These are phyloP conservation scores for Amorphotheca resinae DNA, from an alignment of 495 filamentous ascomycete species.

Conservation along the genomic window DNA sequence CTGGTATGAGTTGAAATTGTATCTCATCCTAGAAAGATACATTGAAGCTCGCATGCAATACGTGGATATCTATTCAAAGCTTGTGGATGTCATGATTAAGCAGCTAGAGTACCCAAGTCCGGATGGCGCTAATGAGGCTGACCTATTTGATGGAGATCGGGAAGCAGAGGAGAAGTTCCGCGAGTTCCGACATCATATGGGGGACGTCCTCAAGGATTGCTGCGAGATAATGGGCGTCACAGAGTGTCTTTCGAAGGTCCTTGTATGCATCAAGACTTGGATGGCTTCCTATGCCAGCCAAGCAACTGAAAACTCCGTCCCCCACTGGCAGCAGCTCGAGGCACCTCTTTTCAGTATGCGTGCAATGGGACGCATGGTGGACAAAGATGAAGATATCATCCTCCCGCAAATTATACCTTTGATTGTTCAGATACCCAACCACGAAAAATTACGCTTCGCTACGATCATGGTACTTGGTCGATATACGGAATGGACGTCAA, in stretches of 20 bases:
- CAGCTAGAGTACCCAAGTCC: constrained; percentile 83
- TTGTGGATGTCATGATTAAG: constrained; percentile 88
- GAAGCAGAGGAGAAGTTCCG: constrained; percentile 96
- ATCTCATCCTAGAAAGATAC: constrained; percentile 79
- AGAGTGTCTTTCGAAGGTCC: constrained; percentile 80
- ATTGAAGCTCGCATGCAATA: constrained; percentile 64
- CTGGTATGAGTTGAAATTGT: constrained; percentile 98
- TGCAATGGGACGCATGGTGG: constrained; percentile 96
- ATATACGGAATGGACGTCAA: constrained; percentile 95
- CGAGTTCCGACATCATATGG: constrained; percentile 92
- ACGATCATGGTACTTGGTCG: constrained; percentile 92
- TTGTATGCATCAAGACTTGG: constrained; percentile 75
- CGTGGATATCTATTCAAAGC: constrained; percentile 65
- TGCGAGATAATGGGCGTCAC: constrained; percentile 90
- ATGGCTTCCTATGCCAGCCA: constrained; percentile 67
- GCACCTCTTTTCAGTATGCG: constrained; percentile 90
- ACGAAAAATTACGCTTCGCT: constrained; percentile 93
- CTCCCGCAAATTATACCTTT: constrained; percentile 83
- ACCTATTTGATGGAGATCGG: constrained; percentile 90
- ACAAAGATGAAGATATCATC: constrained; percentile 71
- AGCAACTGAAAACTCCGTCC: constrained; percentile 61
- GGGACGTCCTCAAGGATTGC: constrained; percentile 93
- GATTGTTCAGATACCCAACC: constrained; percentile 84
- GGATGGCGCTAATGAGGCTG: constrained; percentile 56
- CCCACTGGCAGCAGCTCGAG: constrained; percentile 92